These are phyloP conservation scores for Pezizomycotina sp. DNA, from an alignment of 2,329 filamentous ascomycete genomes.

Conservation along the genomic window DNA sequence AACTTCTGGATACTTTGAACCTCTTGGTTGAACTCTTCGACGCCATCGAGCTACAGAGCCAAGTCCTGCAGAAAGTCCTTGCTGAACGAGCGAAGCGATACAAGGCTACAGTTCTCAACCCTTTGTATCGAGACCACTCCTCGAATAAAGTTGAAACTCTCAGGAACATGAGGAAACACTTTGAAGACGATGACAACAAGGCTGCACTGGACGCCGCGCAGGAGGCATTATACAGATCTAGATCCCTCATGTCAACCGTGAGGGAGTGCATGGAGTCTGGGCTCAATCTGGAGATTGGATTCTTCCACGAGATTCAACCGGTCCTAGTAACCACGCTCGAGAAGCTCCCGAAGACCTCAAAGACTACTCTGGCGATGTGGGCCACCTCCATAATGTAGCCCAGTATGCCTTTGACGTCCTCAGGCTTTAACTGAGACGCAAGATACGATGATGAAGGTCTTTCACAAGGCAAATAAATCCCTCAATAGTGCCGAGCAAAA, in stretches of 20 bases:
- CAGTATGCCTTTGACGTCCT: constrained; percentile 11
- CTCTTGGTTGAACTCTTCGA: constrained; percentile 21
- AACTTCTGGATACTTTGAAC: constrained; percentile 21
- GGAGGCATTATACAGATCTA: constrained; percentile 17
- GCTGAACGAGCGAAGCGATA: constrained; percentile 23
- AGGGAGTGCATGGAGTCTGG: constrained; percentile 20
- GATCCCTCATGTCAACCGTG: constrained; percentile 13
- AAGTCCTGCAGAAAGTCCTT: constrained; percentile 23
- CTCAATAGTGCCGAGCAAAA: constrained; percentile 10
- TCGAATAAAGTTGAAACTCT: constrained; percentile 24
- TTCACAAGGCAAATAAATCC: constrained; percentile 14
- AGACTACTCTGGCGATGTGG: constrained; percentile 11
- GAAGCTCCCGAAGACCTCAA: constrained; percentile 9
- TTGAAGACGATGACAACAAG: constrained; percentile 26
- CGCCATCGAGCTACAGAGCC: constrained; percentile 22
- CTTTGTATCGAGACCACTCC: constrained; percentile 23
- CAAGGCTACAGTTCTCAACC: constrained; percentile 23
- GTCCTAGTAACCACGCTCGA: constrained; percentile 13
- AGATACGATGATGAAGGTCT: constrained; percentile 15
- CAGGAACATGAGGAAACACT: constrained; percentile 25
- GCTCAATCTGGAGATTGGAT: constrained; percentile 17
- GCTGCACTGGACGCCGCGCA: constrained; percentile 16
- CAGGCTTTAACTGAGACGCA: constrained; percentile 14
- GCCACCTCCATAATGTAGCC: constrained; percentile 8
- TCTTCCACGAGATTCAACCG: constrained; percentile 17